Evolutionary conservation across 2,329 filamentous ascomycete species (phyloP), one percentile per base, ranked within the genome.

Genomic region (Trichoderma asperellum): DNA sequence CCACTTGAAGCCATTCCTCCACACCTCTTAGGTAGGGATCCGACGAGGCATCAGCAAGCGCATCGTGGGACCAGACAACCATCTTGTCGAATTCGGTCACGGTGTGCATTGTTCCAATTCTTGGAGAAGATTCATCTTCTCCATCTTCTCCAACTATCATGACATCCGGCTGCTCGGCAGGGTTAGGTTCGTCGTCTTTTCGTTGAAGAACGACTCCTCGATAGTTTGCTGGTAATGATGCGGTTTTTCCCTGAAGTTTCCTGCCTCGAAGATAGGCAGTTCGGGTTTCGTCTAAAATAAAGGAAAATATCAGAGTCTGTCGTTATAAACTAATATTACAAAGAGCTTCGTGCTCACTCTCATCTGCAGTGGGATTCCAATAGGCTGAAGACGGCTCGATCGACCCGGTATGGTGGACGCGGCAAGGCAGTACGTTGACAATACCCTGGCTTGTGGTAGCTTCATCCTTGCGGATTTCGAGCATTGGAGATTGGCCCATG

Each of bases 41-140:
- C 6, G 81, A 81, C 34, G 83, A 83, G 0, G 84, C 83, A 70
- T 91, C 88, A 6, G 89, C 89, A 61, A 87, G 74, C 0, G 81
- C 79, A 73, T 96, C 94, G 78, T 97, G 94, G 0, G 87, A 90
- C 94, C 94, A 98, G n/a, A 97, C 85, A 3, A 93, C 81, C 62
- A 97, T 78, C 67, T 91, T 84, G 7, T 93, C 88, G 76, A 97
- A 97, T 18, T 84, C 84, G 1, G 88, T 89, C 24, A 89, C 83
- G 55, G 88, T 83, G 62, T 91, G 85, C 73, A 95, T 81, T 24
- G 83, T 83, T 11, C 88, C 86, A 1, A 86, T 83, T 29, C 86
- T 83, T 14, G 82, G 78, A 8, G 76, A 74, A 52, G 81, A 75
- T 18, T 83, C 81, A 2, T 84, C 81, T 1, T 82, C 81, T 34